These are phyloP conservation scores for Choricystis sp. DNA, from an alignment of 139 green algal species.

Conservation along the genomic window DNA sequence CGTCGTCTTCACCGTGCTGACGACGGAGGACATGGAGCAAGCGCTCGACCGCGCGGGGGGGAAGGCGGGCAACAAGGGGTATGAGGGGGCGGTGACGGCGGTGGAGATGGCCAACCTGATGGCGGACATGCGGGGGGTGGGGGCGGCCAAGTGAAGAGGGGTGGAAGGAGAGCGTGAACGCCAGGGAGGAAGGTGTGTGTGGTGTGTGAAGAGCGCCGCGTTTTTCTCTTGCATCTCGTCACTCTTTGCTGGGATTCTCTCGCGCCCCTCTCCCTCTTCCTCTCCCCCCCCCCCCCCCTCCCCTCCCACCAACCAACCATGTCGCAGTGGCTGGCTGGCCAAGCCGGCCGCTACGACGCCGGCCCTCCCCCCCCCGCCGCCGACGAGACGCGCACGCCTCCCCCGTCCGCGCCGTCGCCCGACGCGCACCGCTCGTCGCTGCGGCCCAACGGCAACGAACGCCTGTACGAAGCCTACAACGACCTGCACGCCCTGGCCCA, in stretches of 20 bases:
- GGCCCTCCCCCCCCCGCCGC: not conserved
- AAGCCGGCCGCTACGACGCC: not conserved
- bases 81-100: slow-evolving; percentile 68
- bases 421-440: no score
- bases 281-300: no score
- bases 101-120: slow-evolving; percentile 76
- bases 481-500: slow-evolving; percentile 79
- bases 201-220: not conserved
- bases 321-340: not conserved
- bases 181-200: not conserved
- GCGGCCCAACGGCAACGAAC: slow-evolving; percentile 61
- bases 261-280: no score
- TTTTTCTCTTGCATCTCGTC: not conserved
- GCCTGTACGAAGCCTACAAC: slow-evolving; percentile 84
- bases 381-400: slow-evolving; percentile 28
- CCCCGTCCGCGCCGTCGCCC: slow-evolving; percentile 15
- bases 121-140: slow-evolving; percentile 21
- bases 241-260: not conserved
- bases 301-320: not conserved
- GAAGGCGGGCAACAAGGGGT: slow-evolving; percentile 94
- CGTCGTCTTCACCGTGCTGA: slow-evolving; percentile 89
- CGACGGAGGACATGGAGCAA: slow-evolving; percentile 85
- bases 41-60: slow-evolving; percentile 84
- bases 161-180: not conserved
- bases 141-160: slow-evolving; percentile 1